A percentile compares a stretch with the other conserved stretches of the same genome.
These are phyloP conservation scores for Thozetella sp. DNA, from an alignment of 495 filamentous ascomycete genomes.

Conservation along the genomic window DNA sequence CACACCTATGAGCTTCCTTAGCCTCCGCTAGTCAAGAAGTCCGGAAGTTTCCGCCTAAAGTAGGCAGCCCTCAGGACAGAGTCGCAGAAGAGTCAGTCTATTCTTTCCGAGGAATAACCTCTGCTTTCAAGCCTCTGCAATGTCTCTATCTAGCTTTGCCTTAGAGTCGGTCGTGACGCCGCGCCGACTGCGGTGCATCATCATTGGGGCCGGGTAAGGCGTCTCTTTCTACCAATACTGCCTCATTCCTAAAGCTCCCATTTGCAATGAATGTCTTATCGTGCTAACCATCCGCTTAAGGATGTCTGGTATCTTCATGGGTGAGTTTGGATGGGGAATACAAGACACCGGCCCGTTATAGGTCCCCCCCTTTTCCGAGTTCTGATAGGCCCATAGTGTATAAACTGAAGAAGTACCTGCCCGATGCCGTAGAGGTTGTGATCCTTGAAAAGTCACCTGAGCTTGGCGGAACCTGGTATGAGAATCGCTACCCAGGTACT, in stretches of 20 bases:
- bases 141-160: background rate
- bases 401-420: background rate
- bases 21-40: too few relatives aligned
- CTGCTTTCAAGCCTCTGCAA: background rate
- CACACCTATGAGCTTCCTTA: too few relatives aligned
- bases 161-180: background rate
- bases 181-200: background rate
- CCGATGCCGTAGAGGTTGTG: slow-evolving; percentile 17
- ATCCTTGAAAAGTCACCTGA: slow-evolving; percentile 62
- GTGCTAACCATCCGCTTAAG: background rate
- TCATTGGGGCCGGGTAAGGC: background rate
- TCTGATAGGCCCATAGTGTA: background rate
- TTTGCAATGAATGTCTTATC: background rate
- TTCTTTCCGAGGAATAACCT: background rate
- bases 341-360: background rate
- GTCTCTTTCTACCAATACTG: background rate
- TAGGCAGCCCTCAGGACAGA: too few relatives aligned
- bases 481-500: slow-evolving; percentile 58
- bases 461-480: slow-evolving; percentile 61
- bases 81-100: too few relatives aligned
- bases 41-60: too few relatives aligned
- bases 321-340: background rate
- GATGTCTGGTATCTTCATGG: background rate
- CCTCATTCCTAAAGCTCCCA: background rate
- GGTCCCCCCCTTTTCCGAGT: background rate